Conservation (phyloP, 2,329 filamentous ascomycete species). For the Aspergillus sp. region DNA sequence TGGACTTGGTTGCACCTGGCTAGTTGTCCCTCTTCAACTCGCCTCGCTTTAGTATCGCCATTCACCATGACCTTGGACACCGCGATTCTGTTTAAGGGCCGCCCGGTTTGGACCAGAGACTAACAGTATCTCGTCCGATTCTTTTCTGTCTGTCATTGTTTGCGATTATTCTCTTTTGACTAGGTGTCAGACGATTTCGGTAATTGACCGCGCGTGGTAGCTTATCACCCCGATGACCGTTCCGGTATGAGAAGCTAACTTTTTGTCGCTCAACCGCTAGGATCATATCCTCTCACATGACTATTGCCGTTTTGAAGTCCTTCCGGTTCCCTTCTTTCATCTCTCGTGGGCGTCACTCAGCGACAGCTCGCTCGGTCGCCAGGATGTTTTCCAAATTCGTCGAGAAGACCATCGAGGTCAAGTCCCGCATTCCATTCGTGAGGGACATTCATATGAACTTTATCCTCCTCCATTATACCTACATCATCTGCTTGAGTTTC, state of each 20-base stretch:
- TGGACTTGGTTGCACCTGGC: not conserved
- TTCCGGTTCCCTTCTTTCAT: not conserved
- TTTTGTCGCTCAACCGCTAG: not conserved
- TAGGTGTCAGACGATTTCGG: not conserved
- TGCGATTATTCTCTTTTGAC: not conserved
- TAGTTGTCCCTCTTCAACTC: not conserved
- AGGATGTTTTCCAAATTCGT: conserved; percentile 26
- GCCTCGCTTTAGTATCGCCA: not conserved
- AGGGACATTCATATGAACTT: conserved; percentile 37
- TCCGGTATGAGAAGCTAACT: not conserved
- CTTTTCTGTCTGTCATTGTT: not conserved
- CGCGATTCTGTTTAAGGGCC: not conserved
- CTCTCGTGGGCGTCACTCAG: not conserved
- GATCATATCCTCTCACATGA: not conserved
- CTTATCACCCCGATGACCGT: too few relatives aligned
- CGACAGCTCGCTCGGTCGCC: not conserved
- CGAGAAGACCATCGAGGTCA: conserved; percentile 16
- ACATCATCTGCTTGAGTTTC: conserved; percentile 68
- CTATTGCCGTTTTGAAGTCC: not conserved
- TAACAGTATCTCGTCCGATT: not conserved
- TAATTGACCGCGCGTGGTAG: not conserved
- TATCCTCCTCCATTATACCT: conserved; percentile 55
- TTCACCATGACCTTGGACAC: conserved; percentile 1
- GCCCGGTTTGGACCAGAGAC: not conserved
- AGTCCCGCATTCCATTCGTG: conserved; percentile 31